These are phyloP conservation scores for Colletotrichum higginsianum DNA, from an alignment of 2,329 filamentous ascomycete genomes.

Conservation along the genomic window DNA sequence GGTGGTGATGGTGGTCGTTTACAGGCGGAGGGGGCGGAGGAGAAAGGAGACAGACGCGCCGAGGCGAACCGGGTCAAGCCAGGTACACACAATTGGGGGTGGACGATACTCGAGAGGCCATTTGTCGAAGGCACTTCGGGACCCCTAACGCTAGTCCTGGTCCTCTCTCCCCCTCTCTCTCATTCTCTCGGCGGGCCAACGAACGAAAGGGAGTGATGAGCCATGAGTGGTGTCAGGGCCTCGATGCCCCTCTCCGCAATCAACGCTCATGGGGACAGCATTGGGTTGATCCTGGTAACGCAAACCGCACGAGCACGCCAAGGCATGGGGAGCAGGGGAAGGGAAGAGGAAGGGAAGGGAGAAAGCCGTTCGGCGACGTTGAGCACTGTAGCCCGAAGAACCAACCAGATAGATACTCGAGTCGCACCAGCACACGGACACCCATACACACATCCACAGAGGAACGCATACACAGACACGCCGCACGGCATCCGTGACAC, in stretches of 20 bases:
- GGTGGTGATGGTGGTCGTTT: slow-evolving; percentile 9
- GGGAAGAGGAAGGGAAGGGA: slow-evolving; percentile 12
- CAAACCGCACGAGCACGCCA: slow-evolving; percentile 19
- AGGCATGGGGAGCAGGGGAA: slow-evolving; percentile 16
- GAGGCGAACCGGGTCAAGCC: slow-evolving; percentile 32
- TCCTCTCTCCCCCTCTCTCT: neutral
- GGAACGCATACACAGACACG: neutral
- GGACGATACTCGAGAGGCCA: slow-evolving; percentile 16
- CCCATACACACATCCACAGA: neutral
- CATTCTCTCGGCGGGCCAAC: slow-evolving; percentile 8
- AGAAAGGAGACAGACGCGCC: slow-evolving; percentile 8
- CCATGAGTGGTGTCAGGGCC: slow-evolving; percentile 23
- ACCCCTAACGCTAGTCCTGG: slow-evolving; percentile 32
- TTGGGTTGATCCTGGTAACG: slow-evolving; percentile 38
- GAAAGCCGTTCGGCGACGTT: slow-evolving; percentile 18
- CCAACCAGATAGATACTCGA: slow-evolving; percentile 27
- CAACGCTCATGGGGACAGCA: slow-evolving; percentile 31
- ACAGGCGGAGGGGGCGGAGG: slow-evolving; percentile 1
- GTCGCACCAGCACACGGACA: slow-evolving; percentile 12
- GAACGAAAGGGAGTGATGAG: slow-evolving; percentile 26
- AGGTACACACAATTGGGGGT: slow-evolving; percentile 18
- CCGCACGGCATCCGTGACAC: slow-evolving; percentile 5
- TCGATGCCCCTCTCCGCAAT: slow-evolving; percentile 39
- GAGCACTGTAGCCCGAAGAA: slow-evolving; percentile 38
- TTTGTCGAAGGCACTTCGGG: slow-evolving; percentile 19